Percentiles rank a stretch among this genome's conserved stretches.
These are phyloP conservation scores for Vaccinium corymbosum DNA, from an alignment of 148 eudicot species.

Conservation along the genomic window DNA sequence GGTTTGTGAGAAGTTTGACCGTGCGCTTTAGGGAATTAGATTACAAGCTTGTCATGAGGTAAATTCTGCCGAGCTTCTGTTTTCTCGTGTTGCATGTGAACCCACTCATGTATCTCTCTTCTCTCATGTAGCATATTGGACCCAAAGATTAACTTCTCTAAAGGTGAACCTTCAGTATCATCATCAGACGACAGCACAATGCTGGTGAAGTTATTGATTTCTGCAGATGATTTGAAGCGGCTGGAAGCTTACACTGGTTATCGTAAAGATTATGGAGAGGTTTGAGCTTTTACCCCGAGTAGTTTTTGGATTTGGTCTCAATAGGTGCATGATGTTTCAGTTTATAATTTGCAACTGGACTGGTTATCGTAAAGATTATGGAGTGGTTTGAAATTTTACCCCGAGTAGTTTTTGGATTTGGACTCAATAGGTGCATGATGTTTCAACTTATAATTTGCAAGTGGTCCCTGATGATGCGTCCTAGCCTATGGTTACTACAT, in stretches of 20 bases:
- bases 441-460: background rate
- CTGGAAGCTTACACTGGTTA: conserved; percentile 14
- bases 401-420: too few relatives aligned
- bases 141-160: conserved; percentile 15
- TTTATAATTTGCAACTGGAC: too few relatives aligned
- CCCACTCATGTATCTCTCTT: background rate
- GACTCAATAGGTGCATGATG: too few relatives aligned
- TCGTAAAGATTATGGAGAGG: conserved; percentile 14
- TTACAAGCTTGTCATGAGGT: conserved; percentile 21
- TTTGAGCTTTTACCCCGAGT: background rate
- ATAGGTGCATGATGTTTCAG: too few relatives aligned
- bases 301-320: too few relatives aligned
- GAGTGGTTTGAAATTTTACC: too few relatives aligned
- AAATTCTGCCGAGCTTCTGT: background rate
- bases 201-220: background rate
- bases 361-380: too few relatives aligned
- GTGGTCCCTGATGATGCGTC: background rate
- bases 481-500: too few relatives aligned
- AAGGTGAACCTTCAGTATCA: conserved; percentile 4
- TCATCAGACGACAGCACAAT: background rate
- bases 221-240: background rate
- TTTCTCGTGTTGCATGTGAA: background rate
- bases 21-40: conserved; percentile 11
- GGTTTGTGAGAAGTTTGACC: conserved; percentile 1
- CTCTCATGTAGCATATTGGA: conserved; percentile 13